Evolutionary conservation across 192 early-diverging fungal genomes (phyloP), one percentile per base, ranked within the genome.

Genomic region (Obelidium mucronatum): DNA sequence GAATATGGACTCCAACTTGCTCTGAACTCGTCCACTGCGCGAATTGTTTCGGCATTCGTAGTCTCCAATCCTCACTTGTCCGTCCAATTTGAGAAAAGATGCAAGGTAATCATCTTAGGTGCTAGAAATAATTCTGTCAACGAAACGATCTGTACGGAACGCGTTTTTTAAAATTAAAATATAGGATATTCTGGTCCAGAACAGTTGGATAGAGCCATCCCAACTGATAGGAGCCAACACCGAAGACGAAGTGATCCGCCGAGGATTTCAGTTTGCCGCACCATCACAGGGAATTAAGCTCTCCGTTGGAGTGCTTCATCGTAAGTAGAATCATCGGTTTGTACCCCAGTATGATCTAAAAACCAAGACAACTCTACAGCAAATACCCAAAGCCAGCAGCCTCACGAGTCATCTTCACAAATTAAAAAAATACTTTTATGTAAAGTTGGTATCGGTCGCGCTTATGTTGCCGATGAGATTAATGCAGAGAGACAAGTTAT

Each of bases 1-100:
- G 86, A 88, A 53, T 90, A 90, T 62, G 80, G 75, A n/a, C 76
- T 90, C 24, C 85, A 88, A 73, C 81, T 90, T 13, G 76, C 84
- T 2, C 79, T 90, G 51, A 64, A 82, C 2, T 76, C 89, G 4
- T 85, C 87, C 53, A 90, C 86, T n/a, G 87, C 86, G 13, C 75
- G 85, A 6, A 88, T 90, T 31, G 73, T 86, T 13, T 75, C 80
- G 26, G 84, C 81, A 0, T 79, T 78, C 42, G 78, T 76, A 0
- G 56, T 90, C 2, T 86, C 88, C 31, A 90, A 90, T 55, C 86
- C 88, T 44, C 82, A 88, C 65, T 56, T 85, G 39, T 78, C 53
- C 33, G 64, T 81, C 11, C 82, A 86, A 40, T 90, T 90, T 72
- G 84, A 86, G 51, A 81, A 77, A 60, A 62, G 83, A 76, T 84